A percentile compares a stretch with the other conserved stretches of the same genome.
Evolutionary conservation across 2,329 filamentous ascomycete genomes (phyloP).

Genomic region (Sordariomycetes sp.): DNA sequence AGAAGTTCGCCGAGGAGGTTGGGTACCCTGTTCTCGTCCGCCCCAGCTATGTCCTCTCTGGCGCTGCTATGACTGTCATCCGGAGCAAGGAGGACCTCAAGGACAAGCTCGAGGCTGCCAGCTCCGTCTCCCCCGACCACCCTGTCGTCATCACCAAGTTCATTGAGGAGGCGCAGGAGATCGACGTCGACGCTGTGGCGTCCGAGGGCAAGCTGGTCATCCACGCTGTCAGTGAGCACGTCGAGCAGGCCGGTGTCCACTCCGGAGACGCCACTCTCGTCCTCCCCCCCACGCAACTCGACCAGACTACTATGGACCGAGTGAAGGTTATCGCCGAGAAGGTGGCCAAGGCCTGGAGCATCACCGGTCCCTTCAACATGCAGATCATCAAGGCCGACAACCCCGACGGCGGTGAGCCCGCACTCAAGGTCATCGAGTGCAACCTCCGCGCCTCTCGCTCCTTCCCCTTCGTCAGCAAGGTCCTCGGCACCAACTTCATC

Average conservation of each 20-base stretch:
- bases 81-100: constrained; percentile 78
- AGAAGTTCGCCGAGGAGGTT: constrained; percentile 73
- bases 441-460: constrained; percentile 95
- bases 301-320: constrained; percentile 66
- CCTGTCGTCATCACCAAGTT: constrained; percentile 98
- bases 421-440: constrained; percentile 94
- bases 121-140: constrained; percentile 87
- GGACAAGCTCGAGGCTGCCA: constrained; percentile 87
- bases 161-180: constrained; percentile 93
- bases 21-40: constrained; percentile 92
- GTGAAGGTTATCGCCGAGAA: constrained; percentile 94
- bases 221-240: constrained; percentile 89
- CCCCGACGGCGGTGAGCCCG: constrained; percentile 61
- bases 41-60: constrained; percentile 90
- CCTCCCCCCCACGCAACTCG: constrained; percentile 73
- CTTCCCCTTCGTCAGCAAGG: constrained; percentile 97
- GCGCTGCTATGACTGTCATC: constrained; percentile 98
- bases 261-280: constrained; percentile 94
- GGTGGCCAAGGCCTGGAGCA: constrained; percentile 93
- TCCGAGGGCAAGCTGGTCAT: constrained; percentile 77
- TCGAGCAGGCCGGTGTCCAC: constrained; percentile 96
- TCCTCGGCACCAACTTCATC: constrained; percentile 93
- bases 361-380: constrained; percentile 99
- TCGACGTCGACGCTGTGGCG: constrained; percentile 90
- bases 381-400: constrained; percentile 92